Percentiles rank a stretch among this genome's conserved stretches.
Conservation (phyloP, 2,329 filamentous ascomycete genomes). For the Aspergillus fijiensis region DNA sequence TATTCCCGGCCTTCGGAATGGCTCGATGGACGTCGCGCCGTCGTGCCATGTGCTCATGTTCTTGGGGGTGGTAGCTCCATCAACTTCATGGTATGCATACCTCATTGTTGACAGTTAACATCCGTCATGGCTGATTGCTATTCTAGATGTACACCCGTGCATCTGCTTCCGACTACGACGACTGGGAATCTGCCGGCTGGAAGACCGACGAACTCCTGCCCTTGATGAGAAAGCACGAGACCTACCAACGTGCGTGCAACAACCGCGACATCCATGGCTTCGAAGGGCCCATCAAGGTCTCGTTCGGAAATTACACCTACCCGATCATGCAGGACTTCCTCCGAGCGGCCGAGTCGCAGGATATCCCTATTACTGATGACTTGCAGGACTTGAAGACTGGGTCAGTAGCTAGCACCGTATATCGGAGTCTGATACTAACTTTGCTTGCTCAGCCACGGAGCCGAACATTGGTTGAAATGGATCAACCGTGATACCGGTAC, state of each 20-base stretch:
- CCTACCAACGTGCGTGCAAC: slow-evolving; percentile 66
- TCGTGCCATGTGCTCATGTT: slow-evolving; percentile 73
- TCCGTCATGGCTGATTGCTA: not conserved
- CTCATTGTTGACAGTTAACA: not conserved
- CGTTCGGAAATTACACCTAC: slow-evolving; percentile 77
- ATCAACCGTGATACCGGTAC: slow-evolving; percentile 65
- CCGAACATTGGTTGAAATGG: slow-evolving; percentile 84
- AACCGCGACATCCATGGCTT: slow-evolving; percentile 68
- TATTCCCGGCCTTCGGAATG: slow-evolving; percentile 72
- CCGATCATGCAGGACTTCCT: slow-evolving; percentile 81
- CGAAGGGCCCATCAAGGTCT: slow-evolving; percentile 79
- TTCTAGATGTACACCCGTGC: slow-evolving; percentile 69
- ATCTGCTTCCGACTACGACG: slow-evolving; percentile 71
- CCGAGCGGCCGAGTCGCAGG: slow-evolving; percentile 69
- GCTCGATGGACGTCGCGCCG: slow-evolving; percentile 67
- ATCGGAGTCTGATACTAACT: not conserved
- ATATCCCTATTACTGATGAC: slow-evolving; percentile 73
- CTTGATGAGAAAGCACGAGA: slow-evolving; percentile 78
- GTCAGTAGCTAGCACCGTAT: slow-evolving; percentile 21
- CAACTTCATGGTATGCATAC: slow-evolving; percentile 66
- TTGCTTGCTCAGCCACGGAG: slow-evolving; percentile 53
- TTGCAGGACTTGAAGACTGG: slow-evolving; percentile 64
- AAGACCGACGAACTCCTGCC: slow-evolving; percentile 71
- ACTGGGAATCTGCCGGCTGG: slow-evolving; percentile 80
- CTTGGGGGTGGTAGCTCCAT: slow-evolving; percentile 72